Evolutionary conservation across 441 rosid species (phyloP).

Genomic region (Pelargonium citronellum): DNA sequence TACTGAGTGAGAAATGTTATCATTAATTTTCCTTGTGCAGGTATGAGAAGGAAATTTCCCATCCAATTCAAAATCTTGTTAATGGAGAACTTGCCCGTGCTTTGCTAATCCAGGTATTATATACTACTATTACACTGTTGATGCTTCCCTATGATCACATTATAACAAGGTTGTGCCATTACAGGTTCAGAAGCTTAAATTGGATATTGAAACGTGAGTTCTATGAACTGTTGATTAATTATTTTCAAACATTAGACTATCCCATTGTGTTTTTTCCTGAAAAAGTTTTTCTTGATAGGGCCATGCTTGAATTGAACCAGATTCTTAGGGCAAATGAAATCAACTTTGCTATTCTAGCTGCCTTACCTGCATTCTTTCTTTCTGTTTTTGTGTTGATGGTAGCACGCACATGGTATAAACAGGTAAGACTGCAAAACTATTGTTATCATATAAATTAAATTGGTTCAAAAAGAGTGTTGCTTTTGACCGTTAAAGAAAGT

Average conservation of each 20-base stretch:
- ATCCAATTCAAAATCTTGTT: conserved; percentile 85
- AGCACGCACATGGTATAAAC: conserved; percentile 67
- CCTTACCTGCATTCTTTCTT: conserved; percentile 83
- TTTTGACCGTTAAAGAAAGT: neutral
- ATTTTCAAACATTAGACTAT: conserved; percentile 17
- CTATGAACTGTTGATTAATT: conserved; percentile 19
- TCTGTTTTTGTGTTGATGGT: conserved; percentile 54
- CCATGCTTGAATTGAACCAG: conserved; percentile 96
- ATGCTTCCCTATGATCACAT: conserved; percentile 20
- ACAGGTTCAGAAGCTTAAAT: conserved; percentile 95
- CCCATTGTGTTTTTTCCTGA: conserved; percentile 24
- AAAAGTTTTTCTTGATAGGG: conserved; percentile 41
- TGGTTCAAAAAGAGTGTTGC: conserved; percentile 4
- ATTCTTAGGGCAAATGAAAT: conserved; percentile 96
- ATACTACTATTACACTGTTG: conserved; percentile 16
- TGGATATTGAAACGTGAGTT: conserved; percentile 90
- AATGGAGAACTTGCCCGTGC: conserved; percentile 96
- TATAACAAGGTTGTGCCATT: conserved; percentile 22
- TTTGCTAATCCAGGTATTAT: conserved; percentile 82
- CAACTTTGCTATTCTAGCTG: conserved; percentile 92
- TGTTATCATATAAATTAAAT: conserved; percentile 13
- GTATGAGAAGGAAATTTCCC: conserved; percentile 78
- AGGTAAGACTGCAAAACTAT: conserved; percentile 34
- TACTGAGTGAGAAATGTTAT: neutral
- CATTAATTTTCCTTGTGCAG: conserved; percentile 28